Base-by-base conservation (phyloP, 73 alveolate genomes). In the Breviolum minutum region DNA sequence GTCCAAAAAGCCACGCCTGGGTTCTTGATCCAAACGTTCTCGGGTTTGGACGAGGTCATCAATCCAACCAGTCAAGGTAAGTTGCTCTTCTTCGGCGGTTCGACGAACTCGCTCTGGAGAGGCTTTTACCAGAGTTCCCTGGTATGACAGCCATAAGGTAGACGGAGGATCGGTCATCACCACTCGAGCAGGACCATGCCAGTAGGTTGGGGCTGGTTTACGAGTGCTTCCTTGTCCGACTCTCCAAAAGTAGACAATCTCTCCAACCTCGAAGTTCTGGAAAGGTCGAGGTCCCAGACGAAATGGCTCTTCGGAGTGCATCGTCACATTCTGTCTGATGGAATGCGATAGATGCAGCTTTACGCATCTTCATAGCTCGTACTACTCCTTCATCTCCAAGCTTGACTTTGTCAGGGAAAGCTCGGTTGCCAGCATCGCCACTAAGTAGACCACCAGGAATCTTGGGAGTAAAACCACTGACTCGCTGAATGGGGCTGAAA, bases 121-220 rank as follows among this genome's bases (percentile, higher is more conserved):
- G 0, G 95, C 83, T 48, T 87, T 87, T 2, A 87, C 69, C 63
- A 63, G 9, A 11, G 40, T 22, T 8, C 85, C 85, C 2, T 76
- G 61, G 24, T 86, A 86, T 27, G 95, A 79, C 0, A 86, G 11
- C 80, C 95, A 86, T 2, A 86, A 20, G 0, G 95, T 40, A 27
- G 54, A 63, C 14, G 66, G 95, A 0, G 26, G 32, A 17, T 68
- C 26, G 2, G 81, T 62, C 95, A 86, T 86, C 29, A 63, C 63
- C 32, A 86, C 81, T 8, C 95, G 81, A 2, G 81, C 95, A 0
- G 95, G 95, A 7, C 95, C 95, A 62, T n/a, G 62, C 95, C 95
- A 86, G 66, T 86, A 86, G 1, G 82, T 9, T 26, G 71, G 64
- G 22, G 81, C 74, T 16, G 63, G 71, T 29, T 63, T 40, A 48